Evolutionary conservation across 1,139 yeast genomes (phyloP).

Genomic region (Kodamaea ohmeri): DNA sequence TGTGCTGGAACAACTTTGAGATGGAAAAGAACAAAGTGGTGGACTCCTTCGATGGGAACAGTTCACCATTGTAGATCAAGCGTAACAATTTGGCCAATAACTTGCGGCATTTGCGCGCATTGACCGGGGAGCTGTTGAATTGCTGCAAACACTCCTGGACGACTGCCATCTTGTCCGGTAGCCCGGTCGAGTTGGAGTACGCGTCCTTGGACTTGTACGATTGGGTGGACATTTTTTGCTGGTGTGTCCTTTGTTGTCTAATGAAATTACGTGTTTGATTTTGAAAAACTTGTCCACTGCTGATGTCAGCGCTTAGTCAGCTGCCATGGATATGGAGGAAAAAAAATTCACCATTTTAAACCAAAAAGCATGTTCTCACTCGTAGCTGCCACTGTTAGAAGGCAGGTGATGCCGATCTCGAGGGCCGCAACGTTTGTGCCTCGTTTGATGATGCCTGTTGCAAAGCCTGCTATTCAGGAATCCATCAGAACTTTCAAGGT

Average conservation of each 20-base stretch:
- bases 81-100: slow-evolving; percentile 72
- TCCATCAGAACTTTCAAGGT: slow-evolving; percentile 31
- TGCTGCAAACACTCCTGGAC: slow-evolving; percentile 93
- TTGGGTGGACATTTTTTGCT: slow-evolving; percentile 65
- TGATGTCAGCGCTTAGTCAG: slow-evolving; percentile 2
- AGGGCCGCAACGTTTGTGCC: slow-evolving; percentile 20
- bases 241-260: slow-evolving; percentile 2
- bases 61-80: slow-evolving; percentile 77
- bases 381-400: slow-evolving; percentile 17
- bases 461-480: slow-evolving; percentile 9
- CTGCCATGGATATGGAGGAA: neutral
- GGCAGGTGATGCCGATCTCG: slow-evolving; percentile 16
- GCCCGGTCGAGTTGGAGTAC: slow-evolving; percentile 42
- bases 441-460: slow-evolving; percentile 14
- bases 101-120: slow-evolving; percentile 81
- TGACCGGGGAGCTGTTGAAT: slow-evolving; percentile 89
- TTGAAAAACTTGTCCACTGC: slow-evolving; percentile 7
- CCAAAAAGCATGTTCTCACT: slow-evolving; percentile 18
- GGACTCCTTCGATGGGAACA: slow-evolving; percentile 85
- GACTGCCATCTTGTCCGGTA: slow-evolving; percentile 95
- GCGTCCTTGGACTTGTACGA: slow-evolving; percentile 85
- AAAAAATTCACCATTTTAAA: slow-evolving; percentile 4
- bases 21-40: slow-evolving; percentile 91
- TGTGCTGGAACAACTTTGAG: slow-evolving; percentile 92
- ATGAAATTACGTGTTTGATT: slow-evolving; percentile 16